Evolutionary conservation across 2,329 filamentous ascomycete species (phyloP), one percentile per base, ranked within the genome.

Genomic region (Colletotrichum zoysiae): DNA sequence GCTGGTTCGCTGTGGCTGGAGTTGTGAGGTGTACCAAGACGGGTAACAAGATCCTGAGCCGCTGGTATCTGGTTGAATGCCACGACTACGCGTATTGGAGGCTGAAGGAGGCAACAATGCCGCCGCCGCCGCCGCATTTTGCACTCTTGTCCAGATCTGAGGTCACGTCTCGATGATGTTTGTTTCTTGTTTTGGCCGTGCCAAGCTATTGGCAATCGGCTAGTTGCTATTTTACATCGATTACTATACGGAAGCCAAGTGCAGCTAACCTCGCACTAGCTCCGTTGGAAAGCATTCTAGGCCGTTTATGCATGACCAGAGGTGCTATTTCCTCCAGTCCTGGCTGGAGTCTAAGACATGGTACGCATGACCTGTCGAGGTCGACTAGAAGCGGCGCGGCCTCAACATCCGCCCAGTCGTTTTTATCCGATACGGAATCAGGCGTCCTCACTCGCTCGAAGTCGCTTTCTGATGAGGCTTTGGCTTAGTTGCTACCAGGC

Each of bases 1-100:
- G 65, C 70, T 60, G 18, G 20, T 30, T 35, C 26, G n/a, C 42
- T 72, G 59, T 72, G 70, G 70, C 70, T 70, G 65, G 53, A 26
- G 42, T 33, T 48, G 18, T 65, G 59, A 70, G 55, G 59, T 70
- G 48, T 70, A 65, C 70, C 70, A 51, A n/a, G 65, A 18, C 65
- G 23, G 30, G 16, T 64, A 4, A 18, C 33, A 30, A 30, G 42
- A 48, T 38, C 23, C 40, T 58, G 46, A 35, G 62, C 18, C 58
- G 44, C 30, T 56, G 46, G 33, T 26, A 9, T 70, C 35, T 44
- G n/a, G 48, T 44, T 56, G n/a, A 40, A 50, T 46, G 16, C 30
- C 51, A 40, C 53, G 16, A 53, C 58, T 64, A 55, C 65, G 55
- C 62, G 56, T 42, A 20, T 14, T 16, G n/a, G 23, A 64, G 55